A percentile compares a stretch with the other conserved stretches of the same genome.
Conservation (phyloP, 2,329 filamentous ascomycete genomes). For the Aureobasidium sp. region DNA sequence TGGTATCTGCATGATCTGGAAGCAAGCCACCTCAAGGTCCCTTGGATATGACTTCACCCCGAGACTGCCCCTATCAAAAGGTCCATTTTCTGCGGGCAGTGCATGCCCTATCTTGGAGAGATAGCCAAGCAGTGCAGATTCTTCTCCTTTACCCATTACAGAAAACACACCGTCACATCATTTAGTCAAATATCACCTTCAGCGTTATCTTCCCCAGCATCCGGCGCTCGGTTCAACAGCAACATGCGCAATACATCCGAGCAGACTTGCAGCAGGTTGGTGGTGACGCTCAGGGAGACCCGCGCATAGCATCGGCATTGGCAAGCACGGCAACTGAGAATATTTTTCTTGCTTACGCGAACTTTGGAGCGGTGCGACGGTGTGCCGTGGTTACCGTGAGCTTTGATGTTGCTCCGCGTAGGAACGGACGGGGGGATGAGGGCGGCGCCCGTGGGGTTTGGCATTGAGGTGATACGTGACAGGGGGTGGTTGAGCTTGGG, state of each 20-base stretch:
- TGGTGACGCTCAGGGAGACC: neutral
- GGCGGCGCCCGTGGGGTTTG: no score
- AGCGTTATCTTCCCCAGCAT: neutral
- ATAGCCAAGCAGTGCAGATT: no score
- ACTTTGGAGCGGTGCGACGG: no score
- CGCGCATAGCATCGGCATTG: conserved; percentile 7
- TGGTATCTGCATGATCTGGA: neutral
- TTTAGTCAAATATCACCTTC: neutral
- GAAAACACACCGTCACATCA: neutral
- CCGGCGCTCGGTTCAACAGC: conserved; percentile 1
- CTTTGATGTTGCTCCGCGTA: no score
- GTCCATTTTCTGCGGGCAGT: neutral
- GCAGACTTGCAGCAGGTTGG: neutral
- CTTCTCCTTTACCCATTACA: neutral
- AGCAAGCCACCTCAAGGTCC: neutral
- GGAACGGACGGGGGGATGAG: no score
- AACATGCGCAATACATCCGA: neutral
- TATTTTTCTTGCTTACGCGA: no score
- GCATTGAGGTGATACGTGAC: no score
- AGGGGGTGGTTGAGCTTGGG: no score
- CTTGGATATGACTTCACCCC: neutral
- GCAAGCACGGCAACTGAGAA: neutral
- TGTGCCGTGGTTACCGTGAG: neutral
- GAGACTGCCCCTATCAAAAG: neutral
- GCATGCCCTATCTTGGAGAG: neutral